Percentiles rank a stretch among this genome's conserved stretches.
Evolutionary conservation across 1,284 basidiomycete species (phyloP).

Genomic region (Ganoderma leucocontextum): DNA sequence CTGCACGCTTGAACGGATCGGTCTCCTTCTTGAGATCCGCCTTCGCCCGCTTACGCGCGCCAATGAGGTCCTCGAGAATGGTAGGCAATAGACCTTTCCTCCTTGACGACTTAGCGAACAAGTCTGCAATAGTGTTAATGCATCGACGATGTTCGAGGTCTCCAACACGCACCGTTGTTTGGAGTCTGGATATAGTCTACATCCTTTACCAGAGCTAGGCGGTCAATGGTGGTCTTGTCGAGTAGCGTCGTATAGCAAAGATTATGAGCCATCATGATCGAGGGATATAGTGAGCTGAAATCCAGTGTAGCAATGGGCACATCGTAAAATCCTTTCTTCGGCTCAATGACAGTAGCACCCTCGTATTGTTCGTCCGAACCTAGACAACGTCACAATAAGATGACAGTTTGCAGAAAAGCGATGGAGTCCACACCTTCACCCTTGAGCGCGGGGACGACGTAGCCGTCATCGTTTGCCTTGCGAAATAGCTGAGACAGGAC

Average conservation of each 20-base stretch:
- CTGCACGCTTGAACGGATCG: conserved; percentile 94
- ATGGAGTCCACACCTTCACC: conserved; percentile 68
- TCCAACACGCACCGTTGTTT: conserved; percentile 77
- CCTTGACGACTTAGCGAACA: conserved; percentile 77
- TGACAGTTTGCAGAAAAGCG: not conserved
- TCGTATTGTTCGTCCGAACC: conserved; percentile 95
- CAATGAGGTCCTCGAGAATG: conserved; percentile 92
- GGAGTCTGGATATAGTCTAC: conserved; percentile 92
- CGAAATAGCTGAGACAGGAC: conserved; percentile 94
- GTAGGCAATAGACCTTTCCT: conserved; percentile 90
- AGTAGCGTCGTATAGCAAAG: conserved; percentile 94
- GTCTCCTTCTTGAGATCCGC: conserved; percentile 94
- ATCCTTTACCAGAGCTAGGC: conserved; percentile 80
- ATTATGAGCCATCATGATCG: conserved; percentile 99
- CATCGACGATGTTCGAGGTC: not conserved
- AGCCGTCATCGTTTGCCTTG: conserved; percentile 88
- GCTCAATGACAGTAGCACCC: conserved; percentile 97
- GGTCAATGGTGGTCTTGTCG: conserved; percentile 80
- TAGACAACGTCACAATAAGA: conserved; percentile 39
- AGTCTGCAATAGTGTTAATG: conserved; percentile 58
- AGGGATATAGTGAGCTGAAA: conserved; percentile 97
- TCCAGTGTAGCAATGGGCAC: conserved; percentile 95
- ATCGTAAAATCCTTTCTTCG: conserved; percentile 93
- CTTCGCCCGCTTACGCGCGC: conserved; percentile 92
- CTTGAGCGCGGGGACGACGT: conserved; percentile 85